Conservation (phyloP, 2,329 filamentous ascomycete genomes). For the Thelonectria olida region DNA sequence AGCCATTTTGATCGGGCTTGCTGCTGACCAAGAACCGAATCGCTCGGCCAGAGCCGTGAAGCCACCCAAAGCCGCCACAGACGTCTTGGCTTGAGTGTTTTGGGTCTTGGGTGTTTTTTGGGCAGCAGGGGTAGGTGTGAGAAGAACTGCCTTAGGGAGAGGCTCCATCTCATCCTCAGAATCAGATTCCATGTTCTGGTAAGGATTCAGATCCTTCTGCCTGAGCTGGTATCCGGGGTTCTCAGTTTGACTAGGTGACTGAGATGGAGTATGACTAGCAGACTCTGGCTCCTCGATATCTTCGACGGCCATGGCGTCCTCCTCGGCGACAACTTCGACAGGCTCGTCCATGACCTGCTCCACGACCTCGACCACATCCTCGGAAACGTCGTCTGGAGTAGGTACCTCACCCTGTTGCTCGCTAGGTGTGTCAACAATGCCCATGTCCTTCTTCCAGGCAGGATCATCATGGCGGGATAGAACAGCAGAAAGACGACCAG, state of each 20-base stretch:
- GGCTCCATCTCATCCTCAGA: constrained; percentile 61
- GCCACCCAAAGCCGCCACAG: constrained; percentile 52
- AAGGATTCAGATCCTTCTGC: constrained; percentile 56
- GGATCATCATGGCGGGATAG: constrained; percentile 55
- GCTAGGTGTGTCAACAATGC: constrained; percentile 42
- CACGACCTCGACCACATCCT: constrained; percentile 5
- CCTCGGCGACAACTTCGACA: constrained; percentile 17
- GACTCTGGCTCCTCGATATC: constrained; percentile 12
- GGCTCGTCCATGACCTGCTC: constrained; percentile 7
- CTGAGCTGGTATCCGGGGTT: constrained; percentile 52
- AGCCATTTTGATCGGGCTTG: constrained; percentile 55
- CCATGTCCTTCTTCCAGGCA: constrained; percentile 44
- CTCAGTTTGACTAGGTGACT: constrained; percentile 27
- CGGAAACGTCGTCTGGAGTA: constrained; percentile 1
- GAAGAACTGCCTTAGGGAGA: constrained; percentile 44
- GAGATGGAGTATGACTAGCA: constrained; percentile 12
- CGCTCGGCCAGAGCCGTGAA: constrained; percentile 73
- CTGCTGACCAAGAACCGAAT: constrained; percentile 69
- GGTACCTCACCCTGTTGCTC: constrained; percentile 16
- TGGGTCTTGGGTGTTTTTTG: constrained; percentile 35
- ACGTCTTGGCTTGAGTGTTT: constrained; percentile 22
- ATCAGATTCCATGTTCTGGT: constrained; percentile 57
- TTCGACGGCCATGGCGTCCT: constrained; percentile 14
- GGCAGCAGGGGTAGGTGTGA: constrained; percentile 53
- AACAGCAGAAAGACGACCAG: constrained; percentile 56